Conservation (phyloP, 2,329 filamentous ascomycete species). For the Ascochyta fabae region DNA sequence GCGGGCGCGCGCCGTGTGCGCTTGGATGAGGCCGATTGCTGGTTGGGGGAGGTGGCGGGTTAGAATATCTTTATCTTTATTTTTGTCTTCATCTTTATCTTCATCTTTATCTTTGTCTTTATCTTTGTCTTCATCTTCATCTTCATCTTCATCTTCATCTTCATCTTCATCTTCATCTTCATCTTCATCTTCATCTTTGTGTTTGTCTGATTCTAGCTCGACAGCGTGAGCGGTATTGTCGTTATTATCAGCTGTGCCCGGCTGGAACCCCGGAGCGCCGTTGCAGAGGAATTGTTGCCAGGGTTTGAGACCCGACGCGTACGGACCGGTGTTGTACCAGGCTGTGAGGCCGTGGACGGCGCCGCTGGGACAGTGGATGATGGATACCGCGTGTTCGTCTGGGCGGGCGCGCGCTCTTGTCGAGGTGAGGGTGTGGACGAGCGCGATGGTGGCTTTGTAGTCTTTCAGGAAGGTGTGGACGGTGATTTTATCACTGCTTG, state of each 20-base stretch:
- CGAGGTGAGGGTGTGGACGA: neutral
- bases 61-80: neutral
- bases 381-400: neutral
- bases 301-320: slow-evolving; percentile 30
- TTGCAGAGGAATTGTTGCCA: slow-evolving; percentile 39
- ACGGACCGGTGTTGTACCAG: slow-evolving; percentile 20
- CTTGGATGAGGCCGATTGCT: slow-evolving; percentile 32
- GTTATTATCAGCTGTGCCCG: neutral
- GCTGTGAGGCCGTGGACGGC: neutral
- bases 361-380: slow-evolving; percentile 20
- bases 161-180: neutral
- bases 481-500: neutral
- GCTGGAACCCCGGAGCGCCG: slow-evolving; percentile 28
- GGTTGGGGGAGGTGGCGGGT: slow-evolving; percentile 30
- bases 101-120: neutral
- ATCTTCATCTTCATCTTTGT: too few relatives aligned
- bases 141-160: neutral
- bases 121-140: neutral
- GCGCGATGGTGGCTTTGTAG: neutral
- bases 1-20: slow-evolving; percentile 27
- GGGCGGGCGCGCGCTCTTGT: neutral
- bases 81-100: neutral
- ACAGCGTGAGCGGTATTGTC: too few relatives aligned
- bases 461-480: neutral
- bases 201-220: too few relatives aligned